These are phyloP conservation scores for Metschnikowia hibisci DNA, from an alignment of 805 yeast species.

Conservation along the genomic window DNA sequence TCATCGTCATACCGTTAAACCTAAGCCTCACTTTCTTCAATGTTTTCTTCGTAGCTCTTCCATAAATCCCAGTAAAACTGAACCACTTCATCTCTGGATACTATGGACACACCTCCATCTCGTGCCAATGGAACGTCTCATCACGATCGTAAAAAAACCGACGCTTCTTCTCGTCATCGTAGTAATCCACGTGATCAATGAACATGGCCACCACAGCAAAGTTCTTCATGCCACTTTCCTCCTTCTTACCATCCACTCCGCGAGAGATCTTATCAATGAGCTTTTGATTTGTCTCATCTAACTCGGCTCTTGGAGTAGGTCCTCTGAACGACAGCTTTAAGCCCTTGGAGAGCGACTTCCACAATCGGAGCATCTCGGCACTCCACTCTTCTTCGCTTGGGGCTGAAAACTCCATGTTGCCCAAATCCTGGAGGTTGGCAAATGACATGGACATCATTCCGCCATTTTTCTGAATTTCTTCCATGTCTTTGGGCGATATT, in stretches of 20 bases:
- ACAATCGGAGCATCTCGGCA: constrained; percentile 57
- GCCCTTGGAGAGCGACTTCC: constrained; percentile 56
- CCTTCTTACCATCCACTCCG: constrained; percentile 78
- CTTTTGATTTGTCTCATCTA: constrained; percentile 53
- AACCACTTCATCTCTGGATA: neutral
- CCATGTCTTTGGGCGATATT: constrained; percentile 26
- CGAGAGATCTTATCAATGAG: constrained; percentile 66
- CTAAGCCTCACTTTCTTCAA: too few relatives aligned
- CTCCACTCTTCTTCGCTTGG: constrained; percentile 66
- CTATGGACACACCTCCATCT: constrained; percentile 74
- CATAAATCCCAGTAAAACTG: neutral
- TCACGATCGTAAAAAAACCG: constrained; percentile 52
- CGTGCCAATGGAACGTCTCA: constrained; percentile 63
- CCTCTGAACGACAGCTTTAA: constrained; percentile 65
- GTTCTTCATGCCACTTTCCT: constrained; percentile 58
- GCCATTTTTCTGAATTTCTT: constrained; percentile 19
- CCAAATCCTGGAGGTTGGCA: constrained; percentile 26
- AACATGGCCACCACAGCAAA: constrained; percentile 68
- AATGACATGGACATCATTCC: constrained; percentile 23
- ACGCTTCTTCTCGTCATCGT: constrained; percentile 56
- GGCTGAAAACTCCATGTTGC: constrained; percentile 29
- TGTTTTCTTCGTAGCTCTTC: neutral
- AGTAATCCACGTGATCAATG: constrained; percentile 65
- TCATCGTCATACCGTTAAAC: too few relatives aligned
- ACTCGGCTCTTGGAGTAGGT: constrained; percentile 64